phyloP scores from a whole-genome alignment of 1,139 yeast genomes.

The Debaryomyces coudertii region DNA sequence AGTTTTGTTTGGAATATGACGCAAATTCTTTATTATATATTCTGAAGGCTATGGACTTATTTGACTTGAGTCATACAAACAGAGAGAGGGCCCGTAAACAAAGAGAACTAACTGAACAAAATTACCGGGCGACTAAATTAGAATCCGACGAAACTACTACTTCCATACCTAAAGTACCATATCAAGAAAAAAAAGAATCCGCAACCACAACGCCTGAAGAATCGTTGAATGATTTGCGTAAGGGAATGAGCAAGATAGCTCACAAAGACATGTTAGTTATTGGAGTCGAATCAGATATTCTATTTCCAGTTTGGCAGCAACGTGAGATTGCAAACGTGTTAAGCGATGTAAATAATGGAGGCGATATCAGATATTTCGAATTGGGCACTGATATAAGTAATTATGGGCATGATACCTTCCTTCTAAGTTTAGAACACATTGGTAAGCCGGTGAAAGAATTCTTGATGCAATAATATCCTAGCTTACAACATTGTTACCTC shows the following conservation, averaged over 20 bases:
- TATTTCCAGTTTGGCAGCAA: slow-evolving; percentile 96
- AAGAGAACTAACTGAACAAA: slow-evolving; percentile 40
- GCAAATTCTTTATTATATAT: slow-evolving; percentile 86
- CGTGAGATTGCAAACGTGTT: slow-evolving; percentile 73
- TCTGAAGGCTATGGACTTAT: slow-evolving; percentile 92
- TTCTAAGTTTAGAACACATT: slow-evolving; percentile 74
- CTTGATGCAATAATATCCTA: slow-evolving; percentile 16
- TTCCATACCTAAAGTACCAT: slow-evolving; percentile 58
- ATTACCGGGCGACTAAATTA: slow-evolving; percentile 18
- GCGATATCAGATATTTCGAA: slow-evolving; percentile 63
- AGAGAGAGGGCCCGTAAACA: slow-evolving; percentile 46
- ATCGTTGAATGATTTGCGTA: slow-evolving; percentile 58
- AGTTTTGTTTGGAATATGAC: slow-evolving; percentile 88
- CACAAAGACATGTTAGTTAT: slow-evolving; percentile 72
- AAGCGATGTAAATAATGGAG: slow-evolving; percentile 32
- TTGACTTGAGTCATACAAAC: slow-evolving; percentile 68
- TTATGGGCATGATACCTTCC: slow-evolving; percentile 90
- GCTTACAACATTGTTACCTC: not conserved
- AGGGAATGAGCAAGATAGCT: slow-evolving; percentile 67
- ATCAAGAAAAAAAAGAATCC: slow-evolving; percentile 48
- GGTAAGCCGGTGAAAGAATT: slow-evolving; percentile 76
- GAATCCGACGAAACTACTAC: slow-evolving; percentile 22
- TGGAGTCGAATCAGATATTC: slow-evolving; percentile 89
- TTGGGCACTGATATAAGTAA: slow-evolving; percentile 74
- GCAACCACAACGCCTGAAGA: slow-evolving; percentile 52